These are phyloP conservation scores for Yamadazyma aaseri DNA, from an alignment of 1,139 yeast genomes.

Conservation along the genomic window DNA sequence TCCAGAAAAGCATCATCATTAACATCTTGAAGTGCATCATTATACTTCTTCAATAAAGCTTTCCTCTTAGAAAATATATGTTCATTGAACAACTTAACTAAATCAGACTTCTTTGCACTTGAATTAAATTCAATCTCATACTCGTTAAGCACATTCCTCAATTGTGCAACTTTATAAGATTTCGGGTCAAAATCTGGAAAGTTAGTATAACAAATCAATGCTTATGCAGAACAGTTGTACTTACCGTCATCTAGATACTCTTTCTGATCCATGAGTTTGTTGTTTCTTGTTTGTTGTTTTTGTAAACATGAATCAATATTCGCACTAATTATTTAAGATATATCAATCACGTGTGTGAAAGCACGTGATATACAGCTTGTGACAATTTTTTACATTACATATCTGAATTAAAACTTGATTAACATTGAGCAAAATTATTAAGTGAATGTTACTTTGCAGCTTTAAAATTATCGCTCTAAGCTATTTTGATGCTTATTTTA, in stretches of 20 bases:
- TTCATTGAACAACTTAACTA: conserved; percentile 51
- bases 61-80: conserved; percentile 44
- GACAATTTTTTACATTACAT: too few species aligned
- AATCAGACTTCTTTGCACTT: conserved; percentile 60
- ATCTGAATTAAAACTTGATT: too few species aligned
- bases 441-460: too few species aligned
- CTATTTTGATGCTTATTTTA: too few species aligned
- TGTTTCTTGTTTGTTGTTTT: background rate
- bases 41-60: conserved; percentile 24
- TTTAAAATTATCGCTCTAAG: too few species aligned
- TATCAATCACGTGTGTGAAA: too few species aligned
- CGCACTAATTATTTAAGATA: too few species aligned
- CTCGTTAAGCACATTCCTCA: conserved; percentile 59
- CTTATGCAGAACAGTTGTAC: too few species aligned
- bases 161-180: conserved; percentile 58
- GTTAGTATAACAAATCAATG: too few species aligned
- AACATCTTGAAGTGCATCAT: conserved; percentile 16
- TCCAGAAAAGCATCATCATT: conserved; percentile 26
- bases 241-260: conserved; percentile 24
- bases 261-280: conserved; percentile 24
- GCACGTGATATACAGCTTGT: too few species aligned
- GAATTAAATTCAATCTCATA: conserved; percentile 58
- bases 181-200: conserved; percentile 57
- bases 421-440: too few species aligned
- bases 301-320: background rate